Base-by-base conservation (phyloP, 495 filamentous ascomycete genomes). In the Aspergillus ostianus region DNA sequence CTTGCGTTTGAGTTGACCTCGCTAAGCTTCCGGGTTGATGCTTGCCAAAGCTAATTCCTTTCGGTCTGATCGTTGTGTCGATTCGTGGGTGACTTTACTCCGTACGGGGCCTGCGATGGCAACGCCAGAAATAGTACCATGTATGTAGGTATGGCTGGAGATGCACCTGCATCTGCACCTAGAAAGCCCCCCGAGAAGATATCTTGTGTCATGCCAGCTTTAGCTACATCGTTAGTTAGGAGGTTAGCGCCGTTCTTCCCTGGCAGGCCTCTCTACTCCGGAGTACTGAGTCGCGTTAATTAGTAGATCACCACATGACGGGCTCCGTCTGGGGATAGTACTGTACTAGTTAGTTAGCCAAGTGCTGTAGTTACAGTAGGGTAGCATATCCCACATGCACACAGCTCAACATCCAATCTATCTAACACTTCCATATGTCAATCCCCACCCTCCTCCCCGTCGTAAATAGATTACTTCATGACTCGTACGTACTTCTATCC, bases 21-120 rank as follows among this genome's bases (percentile, higher is more conserved):
- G 48, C 48, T 51, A 20, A 51, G 36, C 36, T 41, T 41, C 36
- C 36, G 36, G 36, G 48, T n/a, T 51, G 48, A 51, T 51, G 19
- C 18, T 41, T 41, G 36, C 36, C 36, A 15, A 41, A 41, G 36
- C 36, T 41, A 17, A 17, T 41, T 41, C 36, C 13, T 41, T 41
- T 41, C 36, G 3, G 30, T 26, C 30, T 32, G 10, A 2, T 41
- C 13, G 10, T 12, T 10, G 36, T 41, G 3, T 41, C 36, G 8
- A 41, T 41, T 41, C 36, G 36, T 15, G 36, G 36, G 36, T 17
- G 36, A 41, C 36, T 41, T 15, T 41, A 41, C 36, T 41, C 36
- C 36, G 36, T 6, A 41, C 36, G 36, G 13, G 23, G 23, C 23
- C 23, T 2, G 23, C 23, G 23, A 26, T 32, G 29, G 29, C 29